phyloP scores from a whole-genome alignment of 805 yeast genomes.

The Dipodascus geniculatus region DNA sequence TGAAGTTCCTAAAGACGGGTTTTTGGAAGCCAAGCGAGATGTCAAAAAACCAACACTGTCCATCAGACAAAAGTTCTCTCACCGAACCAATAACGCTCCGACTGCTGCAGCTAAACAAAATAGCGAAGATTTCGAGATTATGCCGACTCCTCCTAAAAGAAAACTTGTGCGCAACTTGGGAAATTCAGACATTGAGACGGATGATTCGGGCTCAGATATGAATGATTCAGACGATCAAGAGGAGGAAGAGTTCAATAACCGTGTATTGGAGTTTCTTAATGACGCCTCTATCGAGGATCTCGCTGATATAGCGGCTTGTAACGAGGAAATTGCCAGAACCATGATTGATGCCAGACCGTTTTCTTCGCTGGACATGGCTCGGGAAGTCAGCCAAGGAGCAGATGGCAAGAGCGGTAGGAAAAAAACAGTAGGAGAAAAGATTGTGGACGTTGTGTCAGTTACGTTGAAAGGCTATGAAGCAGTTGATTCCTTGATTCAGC shows the following conservation, averaged over 20 bases:
- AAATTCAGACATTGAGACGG: slow-evolving; percentile 35
- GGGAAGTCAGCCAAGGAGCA: slow-evolving; percentile 40
- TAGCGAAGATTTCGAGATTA: slow-evolving; percentile 6
- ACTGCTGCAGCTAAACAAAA: slow-evolving; percentile 7
- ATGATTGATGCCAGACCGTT: slow-evolving; percentile 67
- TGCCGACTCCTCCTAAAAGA: slow-evolving; percentile 7
- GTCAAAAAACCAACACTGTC: slow-evolving; percentile 20
- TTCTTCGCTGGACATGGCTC: slow-evolving; percentile 42
- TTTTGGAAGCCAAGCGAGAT: slow-evolving; percentile 19
- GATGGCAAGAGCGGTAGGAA: slow-evolving; percentile 25
- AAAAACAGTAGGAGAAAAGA: slow-evolving; percentile 58
- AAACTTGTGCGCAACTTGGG: slow-evolving; percentile 7
- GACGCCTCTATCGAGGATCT: slow-evolving; percentile 64
- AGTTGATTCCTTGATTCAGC: slow-evolving; percentile 79
- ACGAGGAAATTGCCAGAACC: slow-evolving; percentile 50
- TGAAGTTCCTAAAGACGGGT: slow-evolving; percentile 8
- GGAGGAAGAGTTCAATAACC: slow-evolving; percentile 38
- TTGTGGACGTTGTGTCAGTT: slow-evolving; percentile 56
- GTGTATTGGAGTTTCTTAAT: slow-evolving; percentile 68
- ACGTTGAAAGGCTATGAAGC: slow-evolving; percentile 85
- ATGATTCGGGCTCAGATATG: slow-evolving; percentile 33
- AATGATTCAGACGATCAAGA: slow-evolving; percentile 28
- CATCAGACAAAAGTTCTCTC: slow-evolving; percentile 27
- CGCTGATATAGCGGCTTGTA: slow-evolving; percentile 65
- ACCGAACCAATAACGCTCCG: slow-evolving; percentile 1